Evolutionary conservation across 2,329 filamentous ascomycete genomes (phyloP), one percentile per base, ranked within the genome.

Genomic region (Herpotrichia juniperi): DNA sequence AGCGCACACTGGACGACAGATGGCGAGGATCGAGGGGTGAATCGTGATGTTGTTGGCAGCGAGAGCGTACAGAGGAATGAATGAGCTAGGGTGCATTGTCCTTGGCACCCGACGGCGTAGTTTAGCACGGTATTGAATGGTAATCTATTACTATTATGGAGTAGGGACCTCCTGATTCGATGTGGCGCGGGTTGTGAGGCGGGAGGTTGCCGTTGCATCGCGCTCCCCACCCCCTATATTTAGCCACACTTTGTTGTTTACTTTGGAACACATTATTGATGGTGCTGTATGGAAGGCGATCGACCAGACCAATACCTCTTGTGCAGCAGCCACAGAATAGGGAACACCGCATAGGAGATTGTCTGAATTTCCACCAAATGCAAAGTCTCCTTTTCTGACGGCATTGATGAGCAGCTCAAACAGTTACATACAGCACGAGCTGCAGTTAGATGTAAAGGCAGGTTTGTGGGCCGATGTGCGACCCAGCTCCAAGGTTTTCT

Each of bases 1-100:
- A 51, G 50, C 53, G 44, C 37, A 54, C 42, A 53, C 44, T 48
- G 50, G 56, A 54, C 43, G 50, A 56, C 53, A 52, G 53, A 48
- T 25, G 48, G 39, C 19, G 37, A 22, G 28, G 34, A 7, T 7
- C 32, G 51, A 44, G 42, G 53, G 45, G 51, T 46, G 45, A 54
- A 19, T 30, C 37, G 30, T 42, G 54, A 53, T 59, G 57, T 54
- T 57, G 53, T 53, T 57, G 51, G 54, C 47, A 44, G 54, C 50
- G 46, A 51, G 51, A 42, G 12, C 24, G 52, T 54, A 49, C 45
- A 32, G 34, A 30, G 22, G 19, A 25, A 19, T 22, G 25, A 26
- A 32, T 45, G 48, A 34, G 22, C 40, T 43, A 25, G 40, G 39
- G 19, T 42, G 40, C 10, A 6, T 14, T 12, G 7, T 5, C 3